Evolutionary conservation across 2,329 filamentous ascomycete species (phyloP).

Genomic region (Dothiorella sarmentorum): DNA sequence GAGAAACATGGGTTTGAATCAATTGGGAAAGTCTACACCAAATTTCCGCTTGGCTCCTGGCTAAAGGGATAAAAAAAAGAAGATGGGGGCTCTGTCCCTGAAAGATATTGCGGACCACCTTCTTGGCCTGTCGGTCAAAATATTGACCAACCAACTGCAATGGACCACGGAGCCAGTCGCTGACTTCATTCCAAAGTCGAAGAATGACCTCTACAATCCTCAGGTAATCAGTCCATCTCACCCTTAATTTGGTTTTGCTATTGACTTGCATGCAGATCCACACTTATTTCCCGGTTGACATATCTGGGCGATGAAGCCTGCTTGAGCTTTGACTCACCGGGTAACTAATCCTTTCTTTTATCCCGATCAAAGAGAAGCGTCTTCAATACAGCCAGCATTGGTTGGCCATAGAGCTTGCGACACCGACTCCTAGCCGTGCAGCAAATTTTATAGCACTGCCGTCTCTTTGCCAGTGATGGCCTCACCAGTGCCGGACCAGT

Average conservation of each 20-base stretch:
- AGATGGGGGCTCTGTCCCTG: constrained; percentile 43
- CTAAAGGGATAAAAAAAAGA: constrained; percentile 50
- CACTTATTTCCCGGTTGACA: constrained; percentile 12
- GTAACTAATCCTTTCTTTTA: too few species aligned
- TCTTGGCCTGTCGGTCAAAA: constrained; percentile 22
- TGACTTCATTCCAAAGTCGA: constrained; percentile 19
- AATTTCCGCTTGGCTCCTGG: constrained; percentile 45
- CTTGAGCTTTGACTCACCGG: not conserved
- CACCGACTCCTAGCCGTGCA: too few species aligned
- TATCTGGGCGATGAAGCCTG: constrained; percentile 9
- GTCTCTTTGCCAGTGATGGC: too few species aligned
- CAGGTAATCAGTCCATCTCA: constrained; percentile 4
- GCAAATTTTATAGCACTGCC: too few species aligned
- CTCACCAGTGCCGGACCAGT: too few species aligned
- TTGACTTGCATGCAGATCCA: constrained; percentile 4
- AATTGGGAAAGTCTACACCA: constrained; percentile 33
- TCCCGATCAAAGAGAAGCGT: not conserved
- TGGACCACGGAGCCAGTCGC: constrained; percentile 23
- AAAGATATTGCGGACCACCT: constrained; percentile 27
- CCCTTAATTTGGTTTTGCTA: not conserved
- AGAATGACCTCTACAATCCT: constrained; percentile 20
- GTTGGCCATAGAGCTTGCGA: too few species aligned
- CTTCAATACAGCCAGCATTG: too few species aligned
- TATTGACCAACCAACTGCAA: constrained; percentile 24
- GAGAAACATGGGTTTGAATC: constrained; percentile 44